phyloP scores from a whole-genome alignment of 495 filamentous ascomycete genomes.

The Monascus purpureus region DNA sequence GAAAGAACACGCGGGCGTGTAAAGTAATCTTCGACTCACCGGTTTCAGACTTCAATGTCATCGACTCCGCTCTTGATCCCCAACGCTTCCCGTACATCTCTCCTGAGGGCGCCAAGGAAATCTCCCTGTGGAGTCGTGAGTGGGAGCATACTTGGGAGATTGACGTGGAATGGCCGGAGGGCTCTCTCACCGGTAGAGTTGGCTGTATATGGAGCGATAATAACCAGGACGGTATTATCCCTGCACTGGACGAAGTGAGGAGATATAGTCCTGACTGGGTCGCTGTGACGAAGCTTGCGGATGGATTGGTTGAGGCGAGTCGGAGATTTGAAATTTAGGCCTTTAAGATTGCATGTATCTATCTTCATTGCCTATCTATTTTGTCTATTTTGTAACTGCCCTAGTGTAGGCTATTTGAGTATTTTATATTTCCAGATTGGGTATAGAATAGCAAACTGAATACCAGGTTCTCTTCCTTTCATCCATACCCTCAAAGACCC shows the following conservation, averaged over 20 bases:
- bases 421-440: no score
- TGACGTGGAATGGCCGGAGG: conserved; percentile 48
- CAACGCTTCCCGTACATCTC: conserved; percentile 42
- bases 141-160: conserved; percentile 68
- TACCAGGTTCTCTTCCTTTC: no score
- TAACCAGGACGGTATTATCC: conserved; percentile 56
- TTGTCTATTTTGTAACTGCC: no score
- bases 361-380: no score
- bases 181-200: conserved; percentile 46
- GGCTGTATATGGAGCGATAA: conserved; percentile 84
- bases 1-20: conserved; percentile 57
- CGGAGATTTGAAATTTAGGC: conserved; percentile 38
- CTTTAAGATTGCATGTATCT: no score
- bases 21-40: conserved; percentile 47
- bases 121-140: conserved; percentile 58
- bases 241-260: conserved; percentile 70
- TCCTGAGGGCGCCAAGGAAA: conserved; percentile 35
- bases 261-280: conserved; percentile 70
- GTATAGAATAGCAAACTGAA: no score
- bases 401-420: no score
- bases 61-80: conserved; percentile 38
- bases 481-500: no score
- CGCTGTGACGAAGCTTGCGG: conserved; percentile 54
- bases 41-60: conserved; percentile 46
- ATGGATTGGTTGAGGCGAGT: conserved; percentile 71